Percentiles rank a stretch among this genome's conserved stretches.
phyloP scores from a whole-genome alignment of 2,329 filamentous ascomycete species.

The Paecilomyces variotii region DNA sequence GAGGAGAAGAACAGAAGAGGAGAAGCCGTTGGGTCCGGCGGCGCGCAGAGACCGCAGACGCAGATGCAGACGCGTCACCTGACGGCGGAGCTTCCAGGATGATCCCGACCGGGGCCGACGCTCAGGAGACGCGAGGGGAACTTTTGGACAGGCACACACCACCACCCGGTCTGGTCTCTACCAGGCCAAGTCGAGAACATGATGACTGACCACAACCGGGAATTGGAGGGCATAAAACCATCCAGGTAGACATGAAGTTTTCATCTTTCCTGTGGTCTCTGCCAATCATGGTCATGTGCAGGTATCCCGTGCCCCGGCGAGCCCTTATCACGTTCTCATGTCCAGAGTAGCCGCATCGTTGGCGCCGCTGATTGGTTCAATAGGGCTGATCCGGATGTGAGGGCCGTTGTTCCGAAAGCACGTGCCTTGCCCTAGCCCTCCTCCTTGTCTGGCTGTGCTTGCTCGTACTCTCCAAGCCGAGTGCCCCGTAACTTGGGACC shows the following conservation, averaged over 20 bases:
- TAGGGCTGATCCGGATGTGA: neutral
- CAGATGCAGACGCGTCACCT: slow-evolving; percentile 25
- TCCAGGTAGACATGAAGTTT: neutral
- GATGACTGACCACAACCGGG: neutral
- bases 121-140: neutral
- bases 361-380: slow-evolving; percentile 19
- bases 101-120: neutral
- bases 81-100: slow-evolving; percentile 12
- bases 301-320: slow-evolving; percentile 29
- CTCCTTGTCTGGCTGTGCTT: neutral
- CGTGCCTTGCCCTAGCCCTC: slow-evolving; percentile 10
- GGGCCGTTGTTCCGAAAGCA: slow-evolving; percentile 4
- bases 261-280: neutral
- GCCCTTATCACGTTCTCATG: neutral
- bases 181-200: neutral
- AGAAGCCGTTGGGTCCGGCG: slow-evolving; percentile 11
- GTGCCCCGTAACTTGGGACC: neutral
- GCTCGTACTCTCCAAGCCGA: neutral
- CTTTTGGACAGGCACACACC: neutral
- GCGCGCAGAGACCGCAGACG: slow-evolving; percentile 14
- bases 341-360: neutral
- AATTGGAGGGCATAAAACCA: neutral
- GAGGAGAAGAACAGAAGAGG: slow-evolving; percentile 13
- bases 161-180: neutral
- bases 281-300: slow-evolving; percentile 25